Base-by-base conservation (phyloP, 805 yeast species). In the Torulaspora delbrueckii region DNA sequence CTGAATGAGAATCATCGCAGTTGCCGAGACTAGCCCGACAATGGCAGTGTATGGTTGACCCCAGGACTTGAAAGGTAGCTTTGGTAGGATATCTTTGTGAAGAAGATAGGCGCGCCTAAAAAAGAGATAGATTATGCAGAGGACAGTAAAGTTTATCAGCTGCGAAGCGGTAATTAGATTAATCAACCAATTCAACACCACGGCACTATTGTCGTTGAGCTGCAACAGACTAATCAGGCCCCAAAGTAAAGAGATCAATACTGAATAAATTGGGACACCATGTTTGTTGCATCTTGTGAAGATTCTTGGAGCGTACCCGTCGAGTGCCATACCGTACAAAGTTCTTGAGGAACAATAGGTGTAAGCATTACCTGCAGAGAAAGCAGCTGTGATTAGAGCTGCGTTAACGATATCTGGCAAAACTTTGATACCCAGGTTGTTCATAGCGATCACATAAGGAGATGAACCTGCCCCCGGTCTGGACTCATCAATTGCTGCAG, bases 361-460 rank as follows among this genome's bases (percentile, higher is more conserved):
- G 61, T 81, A 84, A 1, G 91, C 84, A 62, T 86, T 86, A 43
- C 95, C 96, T 2, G 95, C 89, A 28, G 89, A 81, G 54, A 86
- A 82, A 0, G 90, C 84, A 1, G 93, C 77, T 4, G 86, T 72
- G 44, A 88, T 72, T 45, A 88, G 74, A 25, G 86, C 77, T 1
- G 79, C 95, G 65, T 89, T 89, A 46, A 89, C 88, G 49, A 88
- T 74, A 58, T 82, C 78, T 26, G 95, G 95, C 39, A 87, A 70
- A 0, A 76, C 82, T 27, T 70, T 76, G 43, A 88, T 83, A 1
- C 78, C 75, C 57, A 86, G 67, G 51, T 81, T 78, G 45, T 72
- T 74, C 88, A 88, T 87, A 2, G 91, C 91, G 56, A 88, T 78
- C 42, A 86, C 93, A 57, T 83, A 86, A 0, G 96, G 93, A 14